Base-by-base conservation (phyloP, 371 early-diverging fungal species). In the Rhizopus microsporus region DNA sequence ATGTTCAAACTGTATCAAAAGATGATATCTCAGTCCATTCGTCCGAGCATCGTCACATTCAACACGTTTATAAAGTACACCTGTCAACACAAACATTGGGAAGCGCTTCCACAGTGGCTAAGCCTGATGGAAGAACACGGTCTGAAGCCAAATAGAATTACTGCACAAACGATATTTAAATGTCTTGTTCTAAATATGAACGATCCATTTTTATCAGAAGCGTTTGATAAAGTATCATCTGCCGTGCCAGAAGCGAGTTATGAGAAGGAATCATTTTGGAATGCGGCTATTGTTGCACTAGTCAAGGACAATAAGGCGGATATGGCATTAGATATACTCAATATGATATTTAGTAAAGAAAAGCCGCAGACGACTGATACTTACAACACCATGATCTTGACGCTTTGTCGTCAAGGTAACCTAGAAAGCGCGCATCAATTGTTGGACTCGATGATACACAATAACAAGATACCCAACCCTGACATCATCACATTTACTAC, bases 401-500 rank as follows among this genome's bases (percentile, higher is more conserved):
- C 64, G 0, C 47, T 79, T 0, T 60, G 62, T 17, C 56, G 62
- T 51, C 43, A 68, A 10, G 69, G 76, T 0, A 60, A 68, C 9
- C 9, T 74, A 2, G 46, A 56, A 4, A 55, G 30, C 3, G 79
- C 79, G 30, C 60, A 67, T 12, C 13, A 57, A 7, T 54, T 79
- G 1, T 56, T 75, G 31, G 30, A 57, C 8, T 35, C 46, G 17
- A 73, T 78, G 75, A 52, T 60, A 10, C 59, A 63, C 34, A 37
- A 54, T 5, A 16, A 52, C 35, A 33, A 23, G 43, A 59, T 74
- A 59, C 79, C 79, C 44, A 39, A 57, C 10, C 76, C 79, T 12
- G 76, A 79, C 57, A 57, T 74, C 33, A 62, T 76, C 45, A 72
- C 65, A 9, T 79, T 64, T 30, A 74, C 79, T 3, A 70, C 72